phyloP scores from a whole-genome alignment of 1,284 basidiomycete genomes.

The Malassezia sympodialis region DNA sequence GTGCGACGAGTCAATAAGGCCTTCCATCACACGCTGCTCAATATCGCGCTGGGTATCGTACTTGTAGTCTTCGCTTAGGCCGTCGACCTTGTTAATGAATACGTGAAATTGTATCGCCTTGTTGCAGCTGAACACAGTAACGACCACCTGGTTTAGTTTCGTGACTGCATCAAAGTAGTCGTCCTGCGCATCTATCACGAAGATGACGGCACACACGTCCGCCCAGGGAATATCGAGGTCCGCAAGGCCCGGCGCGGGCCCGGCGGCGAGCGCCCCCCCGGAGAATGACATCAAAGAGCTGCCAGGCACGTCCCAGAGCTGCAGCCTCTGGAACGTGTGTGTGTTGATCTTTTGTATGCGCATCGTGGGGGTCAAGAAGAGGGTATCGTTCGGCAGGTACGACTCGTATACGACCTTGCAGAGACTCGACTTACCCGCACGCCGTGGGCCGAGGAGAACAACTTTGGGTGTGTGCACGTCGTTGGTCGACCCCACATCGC shows the following conservation, averaged over 20 bases:
- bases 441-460: constrained; percentile 19
- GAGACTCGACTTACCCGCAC: constrained; percentile 87
- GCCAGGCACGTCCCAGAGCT: constrained; percentile 91
- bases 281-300: constrained; percentile 52
- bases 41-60: constrained; percentile 50
- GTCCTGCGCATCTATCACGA: constrained; percentile 87
- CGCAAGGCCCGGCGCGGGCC: constrained; percentile 18
- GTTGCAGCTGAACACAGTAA: constrained; percentile 58
- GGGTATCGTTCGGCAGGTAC: constrained; percentile 71
- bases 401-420: constrained; percentile 81
- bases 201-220: constrained; percentile 57
- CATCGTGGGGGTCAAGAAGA: constrained; percentile 64
- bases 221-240: constrained; percentile 26
- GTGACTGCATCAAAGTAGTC: constrained; percentile 60
- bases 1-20: constrained; percentile 30
- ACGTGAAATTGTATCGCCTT: constrained; percentile 74
- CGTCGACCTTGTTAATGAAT: constrained; percentile 93
- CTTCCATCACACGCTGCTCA: constrained; percentile 38
- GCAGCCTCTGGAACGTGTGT: constrained; percentile 79
- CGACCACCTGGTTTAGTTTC: constrained; percentile 54
- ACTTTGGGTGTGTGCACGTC: background rate
- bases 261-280: constrained; percentile 8
- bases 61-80: constrained; percentile 80
- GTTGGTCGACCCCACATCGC: background rate
- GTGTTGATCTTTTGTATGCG: constrained; percentile 20